Percentiles rank a stretch among this genome's conserved stretches.
Evolutionary conservation across 179 eudicot species (phyloP).

Genomic region (Silene noctiflora): DNA sequence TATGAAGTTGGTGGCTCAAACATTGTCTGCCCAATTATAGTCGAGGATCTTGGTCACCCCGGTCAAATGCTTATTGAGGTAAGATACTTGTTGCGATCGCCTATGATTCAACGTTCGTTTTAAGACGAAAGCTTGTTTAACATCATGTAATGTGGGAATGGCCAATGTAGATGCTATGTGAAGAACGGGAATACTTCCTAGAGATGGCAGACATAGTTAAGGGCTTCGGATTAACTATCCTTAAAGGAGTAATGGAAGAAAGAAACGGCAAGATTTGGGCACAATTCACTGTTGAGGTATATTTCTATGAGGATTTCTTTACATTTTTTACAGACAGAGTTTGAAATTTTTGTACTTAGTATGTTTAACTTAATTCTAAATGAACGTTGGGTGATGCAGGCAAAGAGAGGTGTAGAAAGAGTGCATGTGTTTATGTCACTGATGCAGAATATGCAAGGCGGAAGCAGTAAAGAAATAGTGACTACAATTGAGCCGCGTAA

Average conservation of each 20-base stretch:
- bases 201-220: conserved; percentile 78
- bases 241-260: conserved; percentile 81
- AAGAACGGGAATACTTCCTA: conserved; percentile 69
- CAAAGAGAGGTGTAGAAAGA: conserved; percentile 40
- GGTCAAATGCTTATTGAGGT: conserved; percentile 79
- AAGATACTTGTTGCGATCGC: not conserved
- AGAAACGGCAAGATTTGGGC: conserved; percentile 68
- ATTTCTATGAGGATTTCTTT: not conserved
- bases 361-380: not conserved
- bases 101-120: too few relatives aligned
- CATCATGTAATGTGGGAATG: not conserved
- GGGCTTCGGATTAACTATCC: conserved; percentile 65
- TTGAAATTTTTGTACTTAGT: not conserved
- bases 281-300: conserved; percentile 79
- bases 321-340: not conserved
- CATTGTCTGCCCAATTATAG: conserved; percentile 52
- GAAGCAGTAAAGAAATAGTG: conserved; percentile 22
- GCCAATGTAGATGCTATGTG: conserved; percentile 64
- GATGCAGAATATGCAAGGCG: conserved; percentile 50
- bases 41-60: conserved; percentile 60
- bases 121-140: not conserved
- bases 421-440: conserved; percentile 57
- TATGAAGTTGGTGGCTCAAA: conserved; percentile 53
- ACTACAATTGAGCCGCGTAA: conserved; percentile 20
- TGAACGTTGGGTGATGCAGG: conserved; percentile 34